A percentile compares a stretch with the other conserved stretches of the same genome.
Conservation (phyloP, 23 red algal genomes). For the Gracilaria vermiculophylla region DNA sequence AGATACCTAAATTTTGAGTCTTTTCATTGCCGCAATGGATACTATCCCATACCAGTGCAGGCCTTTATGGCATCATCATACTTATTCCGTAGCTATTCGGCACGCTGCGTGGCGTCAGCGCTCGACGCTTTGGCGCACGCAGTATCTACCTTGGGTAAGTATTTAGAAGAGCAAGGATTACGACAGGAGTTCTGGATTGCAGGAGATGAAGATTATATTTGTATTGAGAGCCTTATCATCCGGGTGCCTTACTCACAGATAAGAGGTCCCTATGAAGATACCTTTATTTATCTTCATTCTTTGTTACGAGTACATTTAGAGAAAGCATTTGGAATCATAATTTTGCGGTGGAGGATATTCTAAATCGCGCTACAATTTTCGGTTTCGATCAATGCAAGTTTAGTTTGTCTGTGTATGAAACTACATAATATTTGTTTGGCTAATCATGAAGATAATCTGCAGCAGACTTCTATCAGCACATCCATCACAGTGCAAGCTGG, state of each 20-base stretch:
- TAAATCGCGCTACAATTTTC: background rate
- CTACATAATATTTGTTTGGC: background rate
- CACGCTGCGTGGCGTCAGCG: background rate
- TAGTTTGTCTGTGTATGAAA: background rate
- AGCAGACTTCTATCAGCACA: too few species aligned
- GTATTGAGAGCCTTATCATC: background rate
- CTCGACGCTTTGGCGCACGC: too few species aligned
- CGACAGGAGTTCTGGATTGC: background rate
- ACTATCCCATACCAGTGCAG: background rate
- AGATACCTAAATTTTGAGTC: background rate
- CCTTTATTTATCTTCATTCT: background rate
- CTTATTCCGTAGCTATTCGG: too few species aligned
- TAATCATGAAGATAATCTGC: too few species aligned
- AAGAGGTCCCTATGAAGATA: background rate
- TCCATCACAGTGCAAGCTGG: too few species aligned
- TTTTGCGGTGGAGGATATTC: background rate
- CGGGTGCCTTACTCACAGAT: background rate
- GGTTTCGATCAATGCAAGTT: background rate
- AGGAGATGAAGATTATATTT: slow-evolving; percentile 5
- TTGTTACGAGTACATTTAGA: background rate
- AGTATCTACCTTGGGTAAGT: too few species aligned
- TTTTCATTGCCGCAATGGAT: background rate
- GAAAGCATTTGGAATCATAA: background rate
- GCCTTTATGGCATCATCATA: too few species aligned
- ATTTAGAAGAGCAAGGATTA: too few species aligned